A percentile compares a stretch with the other conserved stretches of the same genome.
Conservation (phyloP, 805 yeast genomes). For the Pichia manshurica region DNA sequence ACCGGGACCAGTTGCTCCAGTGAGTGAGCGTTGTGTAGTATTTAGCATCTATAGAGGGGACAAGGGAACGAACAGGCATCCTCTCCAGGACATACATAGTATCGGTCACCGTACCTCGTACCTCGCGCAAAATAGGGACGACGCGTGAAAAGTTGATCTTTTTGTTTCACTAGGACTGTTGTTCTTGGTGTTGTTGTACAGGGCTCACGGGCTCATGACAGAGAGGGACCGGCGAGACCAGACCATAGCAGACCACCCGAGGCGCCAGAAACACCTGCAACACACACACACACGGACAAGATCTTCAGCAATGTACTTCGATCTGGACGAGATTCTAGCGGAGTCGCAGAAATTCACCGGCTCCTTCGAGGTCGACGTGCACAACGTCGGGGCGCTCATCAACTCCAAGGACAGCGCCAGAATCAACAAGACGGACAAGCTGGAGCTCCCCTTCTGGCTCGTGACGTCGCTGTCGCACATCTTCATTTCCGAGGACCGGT, state of each 20-base stretch:
- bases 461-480: conserved; percentile 34
- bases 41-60: no score
- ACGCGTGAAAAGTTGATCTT: no score
- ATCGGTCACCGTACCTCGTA: no score
- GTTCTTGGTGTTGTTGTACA: no score
- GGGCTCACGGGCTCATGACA: no score
- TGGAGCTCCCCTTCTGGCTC: conserved; percentile 85
- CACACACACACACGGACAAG: neutral
- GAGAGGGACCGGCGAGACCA: no score
- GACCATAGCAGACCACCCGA: no score
- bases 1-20: conserved; percentile 63
- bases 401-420: conserved; percentile 62
- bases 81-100: no score
- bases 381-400: conserved; percentile 78
- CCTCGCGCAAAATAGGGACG: no score
- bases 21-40: neutral
- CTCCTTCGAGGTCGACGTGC: conserved; percentile 6
- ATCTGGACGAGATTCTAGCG: conserved; percentile 69
- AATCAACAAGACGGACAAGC: conserved; percentile 49
- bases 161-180: no score
- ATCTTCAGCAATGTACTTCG: conserved; percentile 43
- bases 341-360: conserved; percentile 40
- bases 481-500: conserved; percentile 1
- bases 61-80: no score
- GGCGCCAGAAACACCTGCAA: no score